Evolutionary conservation across 2,329 filamentous ascomycete genomes (phyloP).

Genomic region (Claviceps pusilla): DNA sequence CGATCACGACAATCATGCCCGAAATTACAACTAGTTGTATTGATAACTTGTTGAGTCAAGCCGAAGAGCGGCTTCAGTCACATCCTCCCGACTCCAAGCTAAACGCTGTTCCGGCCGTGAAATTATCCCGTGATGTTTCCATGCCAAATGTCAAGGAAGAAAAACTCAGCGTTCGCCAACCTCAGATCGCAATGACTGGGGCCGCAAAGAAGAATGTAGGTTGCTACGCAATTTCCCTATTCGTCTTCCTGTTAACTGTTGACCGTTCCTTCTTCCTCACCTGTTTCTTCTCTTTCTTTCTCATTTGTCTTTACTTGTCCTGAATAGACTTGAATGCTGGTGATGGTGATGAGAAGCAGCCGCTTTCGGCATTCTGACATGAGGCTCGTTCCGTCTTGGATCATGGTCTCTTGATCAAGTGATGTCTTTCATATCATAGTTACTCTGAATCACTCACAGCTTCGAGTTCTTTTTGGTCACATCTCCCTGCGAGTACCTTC

Average conservation of each 20-base stretch:
- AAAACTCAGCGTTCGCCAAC: neutral
- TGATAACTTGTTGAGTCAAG: neutral
- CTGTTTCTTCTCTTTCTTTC: neutral
- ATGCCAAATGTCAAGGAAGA: neutral
- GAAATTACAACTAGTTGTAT: neutral
- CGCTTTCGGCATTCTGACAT: conserved; percentile 23
- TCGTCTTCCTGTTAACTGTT: neutral
- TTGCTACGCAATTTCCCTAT: neutral
- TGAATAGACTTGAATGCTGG: neutral
- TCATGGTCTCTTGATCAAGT: conserved; percentile 42
- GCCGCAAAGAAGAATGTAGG: neutral
- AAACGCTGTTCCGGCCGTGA: neutral
- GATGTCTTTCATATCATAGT: conserved; percentile 49
- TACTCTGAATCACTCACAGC: conserved; percentile 44
- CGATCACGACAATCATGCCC: neutral
- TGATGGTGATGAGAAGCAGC: conserved; percentile 26
- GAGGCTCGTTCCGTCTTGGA: conserved; percentile 27
- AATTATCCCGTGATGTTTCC: neutral
- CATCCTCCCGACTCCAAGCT: neutral
- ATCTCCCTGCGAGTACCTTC: neutral
- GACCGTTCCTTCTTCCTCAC: too few species aligned
- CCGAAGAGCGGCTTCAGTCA: conserved; percentile 1
- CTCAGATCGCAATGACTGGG: neutral
- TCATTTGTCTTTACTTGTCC: neutral
- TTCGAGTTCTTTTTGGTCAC: neutral